A percentile compares a stretch with the other conserved stretches of the same genome.
These are phyloP conservation scores for Dunaliella primolecta DNA, from an alignment of 139 green algal genomes.

Conservation along the genomic window DNA sequence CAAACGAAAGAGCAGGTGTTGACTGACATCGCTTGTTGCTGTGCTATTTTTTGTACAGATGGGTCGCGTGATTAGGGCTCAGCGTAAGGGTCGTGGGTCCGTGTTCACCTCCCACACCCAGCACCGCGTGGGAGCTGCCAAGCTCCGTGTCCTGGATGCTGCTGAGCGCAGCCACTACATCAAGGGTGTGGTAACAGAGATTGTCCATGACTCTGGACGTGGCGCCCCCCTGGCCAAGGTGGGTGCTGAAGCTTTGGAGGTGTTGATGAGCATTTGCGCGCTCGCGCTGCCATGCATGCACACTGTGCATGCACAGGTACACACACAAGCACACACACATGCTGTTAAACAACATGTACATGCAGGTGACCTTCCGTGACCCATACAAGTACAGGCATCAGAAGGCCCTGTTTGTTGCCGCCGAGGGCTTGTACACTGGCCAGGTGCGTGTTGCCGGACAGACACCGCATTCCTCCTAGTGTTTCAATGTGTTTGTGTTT, in stretches of 20 bases:
- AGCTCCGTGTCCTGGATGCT: constrained; percentile 81
- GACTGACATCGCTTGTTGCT: too few relatives aligned
- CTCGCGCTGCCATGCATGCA: not conserved
- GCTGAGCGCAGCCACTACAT: constrained; percentile 92
- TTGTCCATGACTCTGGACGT: constrained; percentile 96
- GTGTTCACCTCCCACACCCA: constrained; percentile 96
- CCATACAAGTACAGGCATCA: constrained; percentile 88
- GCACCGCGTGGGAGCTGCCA: constrained; percentile 93
- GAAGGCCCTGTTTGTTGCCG: constrained; percentile 95
- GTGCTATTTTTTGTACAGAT: too few relatives aligned
- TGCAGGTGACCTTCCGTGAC: constrained; percentile 92
- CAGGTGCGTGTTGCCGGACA: constrained; percentile 65
- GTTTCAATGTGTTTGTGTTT: too few relatives aligned
- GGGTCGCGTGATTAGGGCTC: constrained; percentile 95
- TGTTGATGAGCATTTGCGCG: too few relatives aligned
- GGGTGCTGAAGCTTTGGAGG: not conserved
- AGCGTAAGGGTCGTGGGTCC: constrained; percentile 96
- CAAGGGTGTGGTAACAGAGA: constrained; percentile 93
- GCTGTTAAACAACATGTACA: too few relatives aligned
- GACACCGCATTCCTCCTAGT: too few relatives aligned
- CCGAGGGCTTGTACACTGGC: constrained; percentile 96
- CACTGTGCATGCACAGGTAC: not conserved
- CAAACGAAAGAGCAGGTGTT: too few relatives aligned
- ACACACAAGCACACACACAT: not conserved
- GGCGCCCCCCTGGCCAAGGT: constrained; percentile 95